These are phyloP conservation scores for Perkinsus marinus DNA, from an alignment of 169 alveolate species.

Conservation along the genomic window DNA sequence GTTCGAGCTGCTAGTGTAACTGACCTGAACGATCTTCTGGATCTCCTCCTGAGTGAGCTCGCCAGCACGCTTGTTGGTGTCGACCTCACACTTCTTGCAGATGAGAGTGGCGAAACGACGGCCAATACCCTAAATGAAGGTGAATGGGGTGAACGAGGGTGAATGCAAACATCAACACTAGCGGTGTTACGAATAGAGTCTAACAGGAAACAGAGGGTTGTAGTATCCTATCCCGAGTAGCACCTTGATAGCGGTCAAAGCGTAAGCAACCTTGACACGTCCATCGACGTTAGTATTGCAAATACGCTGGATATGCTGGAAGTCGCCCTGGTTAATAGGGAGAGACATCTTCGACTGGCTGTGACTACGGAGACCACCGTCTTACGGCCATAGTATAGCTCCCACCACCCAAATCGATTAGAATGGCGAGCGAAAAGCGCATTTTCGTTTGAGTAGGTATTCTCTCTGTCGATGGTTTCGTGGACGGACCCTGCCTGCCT, in stretches of 20 bases:
- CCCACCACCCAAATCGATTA: not conserved
- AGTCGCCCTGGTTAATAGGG: slow-evolving; percentile 61
- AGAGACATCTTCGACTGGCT: slow-evolving; percentile 21
- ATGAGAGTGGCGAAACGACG: slow-evolving; percentile 89
- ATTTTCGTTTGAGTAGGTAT: too few species aligned
- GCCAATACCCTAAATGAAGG: slow-evolving; percentile 88
- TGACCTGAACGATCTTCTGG: slow-evolving; percentile 28
- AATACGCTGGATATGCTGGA: slow-evolving; percentile 93
- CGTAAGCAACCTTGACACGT: slow-evolving; percentile 87
- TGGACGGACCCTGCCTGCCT: too few species aligned
- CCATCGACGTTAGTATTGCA: slow-evolving; percentile 98
- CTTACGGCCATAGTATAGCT: not conserved
- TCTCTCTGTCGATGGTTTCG: too few species aligned
- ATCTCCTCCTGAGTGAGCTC: slow-evolving; percentile 84
- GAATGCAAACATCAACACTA: too few species aligned
- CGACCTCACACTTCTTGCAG: slow-evolving; percentile 92
- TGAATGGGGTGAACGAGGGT: too few species aligned
- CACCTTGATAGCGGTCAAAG: slow-evolving; percentile 70
- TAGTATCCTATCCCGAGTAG: not conserved
- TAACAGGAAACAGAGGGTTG: not conserved
- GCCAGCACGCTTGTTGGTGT: slow-evolving; percentile 94
- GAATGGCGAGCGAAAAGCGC: not conserved
- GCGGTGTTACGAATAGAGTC: too few species aligned
- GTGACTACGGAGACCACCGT: not conserved
- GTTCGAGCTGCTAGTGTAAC: too few species aligned